Conservation (phyloP, 306 rosid species). For the Psophocarpus tetragonolobus region DNA sequence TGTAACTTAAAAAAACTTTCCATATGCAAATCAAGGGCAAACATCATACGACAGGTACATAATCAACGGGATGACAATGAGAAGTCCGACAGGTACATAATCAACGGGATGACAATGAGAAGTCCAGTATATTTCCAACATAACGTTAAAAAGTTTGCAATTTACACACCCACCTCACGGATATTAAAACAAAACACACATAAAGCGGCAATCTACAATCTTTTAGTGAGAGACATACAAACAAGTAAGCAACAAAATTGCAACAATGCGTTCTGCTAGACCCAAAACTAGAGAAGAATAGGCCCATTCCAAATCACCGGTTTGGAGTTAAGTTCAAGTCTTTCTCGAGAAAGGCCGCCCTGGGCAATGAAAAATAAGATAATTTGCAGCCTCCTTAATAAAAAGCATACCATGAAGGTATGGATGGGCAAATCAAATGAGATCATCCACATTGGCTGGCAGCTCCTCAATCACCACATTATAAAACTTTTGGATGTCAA, state of each 20-base stretch:
- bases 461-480: slow-evolving; percentile 17
- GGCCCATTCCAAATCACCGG: neutral
- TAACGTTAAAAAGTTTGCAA: neutral
- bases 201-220: slow-evolving; percentile 2
- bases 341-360: slow-evolving; percentile 38
- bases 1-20: neutral
- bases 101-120: neutral
- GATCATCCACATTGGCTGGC: slow-evolving; percentile 14
- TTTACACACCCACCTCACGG: slow-evolving; percentile 29
- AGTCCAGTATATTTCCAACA: slow-evolving; percentile 6
- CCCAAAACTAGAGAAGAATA: slow-evolving; percentile 36
- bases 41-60: neutral
- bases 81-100: no score
- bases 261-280: slow-evolving; percentile 20
- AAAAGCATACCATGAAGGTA: neutral
- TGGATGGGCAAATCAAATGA: slow-evolving; percentile 30
- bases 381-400: slow-evolving; percentile 28
- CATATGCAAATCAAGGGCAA: neutral
- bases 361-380: slow-evolving; percentile 36
- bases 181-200: slow-evolving; percentile 29
- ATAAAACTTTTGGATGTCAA: slow-evolving; percentile 14
- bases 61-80: neutral
- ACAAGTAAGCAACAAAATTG: slow-evolving; percentile 51
- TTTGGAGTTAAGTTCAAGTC: slow-evolving; percentile 29
- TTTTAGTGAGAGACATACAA: slow-evolving; percentile 27